Conservation (phyloP, 345 rosid species). For the Geranium rotundifolium region DNA sequence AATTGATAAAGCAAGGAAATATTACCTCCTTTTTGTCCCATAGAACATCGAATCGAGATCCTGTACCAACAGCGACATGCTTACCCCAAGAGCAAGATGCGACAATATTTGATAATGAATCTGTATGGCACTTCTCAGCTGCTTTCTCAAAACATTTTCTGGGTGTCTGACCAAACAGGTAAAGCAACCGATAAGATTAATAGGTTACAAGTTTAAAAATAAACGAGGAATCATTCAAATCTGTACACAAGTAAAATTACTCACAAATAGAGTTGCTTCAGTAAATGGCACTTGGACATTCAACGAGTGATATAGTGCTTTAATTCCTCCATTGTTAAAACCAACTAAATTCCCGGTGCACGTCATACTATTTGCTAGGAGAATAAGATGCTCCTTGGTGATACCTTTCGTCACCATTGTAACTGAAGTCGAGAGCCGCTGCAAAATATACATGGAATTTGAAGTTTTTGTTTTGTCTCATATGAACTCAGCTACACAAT, state of each 20-base stretch:
- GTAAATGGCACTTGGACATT: constrained; percentile 88
- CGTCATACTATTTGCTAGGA: constrained; percentile 80
- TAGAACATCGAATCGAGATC: constrained; percentile 70
- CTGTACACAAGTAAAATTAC: constrained; percentile 8
- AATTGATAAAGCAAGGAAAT: not conserved
- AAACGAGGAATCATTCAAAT: not conserved
- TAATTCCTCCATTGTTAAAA: constrained; percentile 77
- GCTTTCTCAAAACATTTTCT: constrained; percentile 86
- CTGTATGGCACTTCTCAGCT: constrained; percentile 70
- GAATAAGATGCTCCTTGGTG: constrained; percentile 76
- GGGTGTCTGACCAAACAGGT: constrained; percentile 45
- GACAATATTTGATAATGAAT: constrained; percentile 67
- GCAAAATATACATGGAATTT: constrained; percentile 19
- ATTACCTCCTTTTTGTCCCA: constrained; percentile 54
- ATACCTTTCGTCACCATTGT: constrained; percentile 77
- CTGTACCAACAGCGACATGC: constrained; percentile 84
- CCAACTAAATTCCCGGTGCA: constrained; percentile 82
- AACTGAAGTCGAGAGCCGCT: constrained; percentile 87
- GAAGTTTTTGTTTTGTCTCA: not conserved
- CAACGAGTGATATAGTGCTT: constrained; percentile 56
- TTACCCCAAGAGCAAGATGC: constrained; percentile 97
- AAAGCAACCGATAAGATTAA: not conserved
- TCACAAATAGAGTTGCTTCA: constrained; percentile 82
- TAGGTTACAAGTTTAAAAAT: not conserved
- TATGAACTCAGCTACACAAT: not conserved